phyloP scores from a whole-genome alignment of 345 rosid species.

The Luvunga scandens region DNA sequence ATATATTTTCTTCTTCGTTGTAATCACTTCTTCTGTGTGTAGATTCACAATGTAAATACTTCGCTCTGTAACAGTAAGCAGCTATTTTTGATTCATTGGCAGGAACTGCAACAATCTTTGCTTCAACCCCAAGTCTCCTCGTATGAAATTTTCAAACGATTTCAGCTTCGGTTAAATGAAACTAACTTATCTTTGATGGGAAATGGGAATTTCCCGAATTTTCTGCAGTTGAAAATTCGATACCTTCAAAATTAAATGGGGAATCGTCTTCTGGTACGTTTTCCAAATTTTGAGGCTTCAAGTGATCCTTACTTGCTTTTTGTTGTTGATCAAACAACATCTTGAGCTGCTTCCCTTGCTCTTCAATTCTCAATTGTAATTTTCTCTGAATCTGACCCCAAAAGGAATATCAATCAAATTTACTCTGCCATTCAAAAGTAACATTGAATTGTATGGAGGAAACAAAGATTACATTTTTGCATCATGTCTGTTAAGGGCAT shows the following conservation, averaged over 20 bases:
- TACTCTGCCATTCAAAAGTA: background rate
- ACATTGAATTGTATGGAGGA: background rate
- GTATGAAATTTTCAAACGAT: background rate
- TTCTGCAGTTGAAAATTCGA: slow-evolving; percentile 42
- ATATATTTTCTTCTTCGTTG: background rate
- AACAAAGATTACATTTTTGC: background rate
- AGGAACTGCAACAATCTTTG: background rate
- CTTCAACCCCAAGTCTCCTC: background rate
- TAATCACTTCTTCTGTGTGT: background rate
- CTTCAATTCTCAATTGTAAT: slow-evolving; percentile 79
- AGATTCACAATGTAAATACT: background rate
- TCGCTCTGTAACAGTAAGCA: background rate
- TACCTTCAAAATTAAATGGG: slow-evolving; percentile 37
- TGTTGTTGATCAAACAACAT: slow-evolving; percentile 83
- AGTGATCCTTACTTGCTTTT: slow-evolving; percentile 37
- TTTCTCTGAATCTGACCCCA: slow-evolving; percentile 63
- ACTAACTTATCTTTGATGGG: slow-evolving; percentile 69
- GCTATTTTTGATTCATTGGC: background rate
- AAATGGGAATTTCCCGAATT: slow-evolving; percentile 40
- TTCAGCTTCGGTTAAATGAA: background rate
- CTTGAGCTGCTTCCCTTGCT: slow-evolving; percentile 76
- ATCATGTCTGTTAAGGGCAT: too few relatives aligned
- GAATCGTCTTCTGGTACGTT: slow-evolving; percentile 22
- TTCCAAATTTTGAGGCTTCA: slow-evolving; percentile 31
- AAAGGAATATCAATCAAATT: background rate